Percentiles rank a stretch among this genome's conserved stretches.
Conservation (phyloP, 495 filamentous ascomycete species). For the Penicillium samsonianum region DNA sequence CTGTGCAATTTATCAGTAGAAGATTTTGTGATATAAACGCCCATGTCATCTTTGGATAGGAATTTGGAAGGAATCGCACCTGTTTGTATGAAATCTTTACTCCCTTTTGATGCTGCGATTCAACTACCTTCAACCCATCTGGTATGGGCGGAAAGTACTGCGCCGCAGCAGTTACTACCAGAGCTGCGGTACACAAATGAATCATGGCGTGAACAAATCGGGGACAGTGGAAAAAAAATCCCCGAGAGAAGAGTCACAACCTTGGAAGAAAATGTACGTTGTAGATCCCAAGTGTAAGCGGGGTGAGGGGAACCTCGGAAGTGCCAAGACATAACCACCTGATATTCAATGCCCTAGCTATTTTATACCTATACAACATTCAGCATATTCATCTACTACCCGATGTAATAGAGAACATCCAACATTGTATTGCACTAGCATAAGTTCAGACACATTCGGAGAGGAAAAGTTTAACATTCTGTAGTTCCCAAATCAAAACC, state of each 20-base stretch:
- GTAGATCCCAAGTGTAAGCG: background rate
- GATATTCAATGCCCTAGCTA: background rate
- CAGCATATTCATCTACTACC: background rate
- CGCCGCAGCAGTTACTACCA: constrained; percentile 27
- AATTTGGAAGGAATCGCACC: constrained; percentile 32
- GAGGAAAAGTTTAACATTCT: background rate
- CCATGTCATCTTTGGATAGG: background rate
- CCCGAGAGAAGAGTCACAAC: background rate
- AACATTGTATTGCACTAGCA: background rate
- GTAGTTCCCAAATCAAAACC: background rate
- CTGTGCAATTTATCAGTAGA: constrained; percentile 30
- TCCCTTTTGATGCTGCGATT: constrained; percentile 59
- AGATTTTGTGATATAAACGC: background rate
- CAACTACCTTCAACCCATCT: constrained; percentile 53
- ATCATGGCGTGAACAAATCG: constrained; percentile 6
- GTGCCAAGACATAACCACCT: background rate
- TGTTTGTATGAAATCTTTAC: constrained; percentile 67
- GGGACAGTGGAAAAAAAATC: background rate
- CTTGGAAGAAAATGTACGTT: background rate
- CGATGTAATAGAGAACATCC: background rate
- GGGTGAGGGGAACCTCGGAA: background rate
- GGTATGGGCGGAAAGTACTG: constrained; percentile 59
- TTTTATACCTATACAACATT: background rate
- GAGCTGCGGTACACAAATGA: constrained; percentile 15
- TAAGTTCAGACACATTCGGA: background rate